phyloP scores from a whole-genome alignment of 2,329 filamentous ascomycete genomes.

The Penicillium frequentans region DNA sequence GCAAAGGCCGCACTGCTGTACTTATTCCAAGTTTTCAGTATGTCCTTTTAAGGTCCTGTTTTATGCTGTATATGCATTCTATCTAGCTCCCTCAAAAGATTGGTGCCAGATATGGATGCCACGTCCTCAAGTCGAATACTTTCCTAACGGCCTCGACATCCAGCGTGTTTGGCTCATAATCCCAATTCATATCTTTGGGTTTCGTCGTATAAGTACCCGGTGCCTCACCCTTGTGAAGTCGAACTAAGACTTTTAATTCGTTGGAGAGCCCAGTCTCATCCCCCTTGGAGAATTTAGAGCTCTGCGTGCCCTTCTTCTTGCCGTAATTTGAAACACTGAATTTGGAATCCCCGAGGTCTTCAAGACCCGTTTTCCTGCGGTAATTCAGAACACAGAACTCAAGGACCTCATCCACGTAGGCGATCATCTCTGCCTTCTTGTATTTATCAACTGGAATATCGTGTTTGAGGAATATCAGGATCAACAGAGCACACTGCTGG shows the following conservation, averaged over 20 bases:
- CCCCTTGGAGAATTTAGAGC: background rate
- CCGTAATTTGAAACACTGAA: too few relatives aligned
- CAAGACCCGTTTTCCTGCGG: background rate
- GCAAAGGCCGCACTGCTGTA: too few relatives aligned
- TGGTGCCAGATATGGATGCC: background rate
- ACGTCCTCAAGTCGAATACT: background rate
- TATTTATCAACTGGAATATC: background rate
- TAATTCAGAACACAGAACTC: background rate
- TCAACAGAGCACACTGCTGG: conserved; percentile 3
- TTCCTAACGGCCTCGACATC: background rate
- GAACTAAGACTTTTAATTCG: background rate
- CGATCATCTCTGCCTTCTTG: background rate
- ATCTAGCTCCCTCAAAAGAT: background rate
- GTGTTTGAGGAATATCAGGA: conserved; percentile 1
- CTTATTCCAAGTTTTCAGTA: too few relatives aligned
- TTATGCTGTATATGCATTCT: background rate
- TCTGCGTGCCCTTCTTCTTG: too few relatives aligned
- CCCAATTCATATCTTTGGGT: background rate
- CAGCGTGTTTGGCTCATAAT: background rate
- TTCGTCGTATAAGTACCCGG: too few relatives aligned
- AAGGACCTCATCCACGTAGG: conserved; percentile 1
- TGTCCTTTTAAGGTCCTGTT: background rate
- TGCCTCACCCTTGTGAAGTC: background rate
- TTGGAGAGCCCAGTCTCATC: background rate
- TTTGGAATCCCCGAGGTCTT: too few relatives aligned